Base-by-base conservation (phyloP, 2,329 filamentous ascomycete genomes). In the Aspergillus sp. region DNA sequence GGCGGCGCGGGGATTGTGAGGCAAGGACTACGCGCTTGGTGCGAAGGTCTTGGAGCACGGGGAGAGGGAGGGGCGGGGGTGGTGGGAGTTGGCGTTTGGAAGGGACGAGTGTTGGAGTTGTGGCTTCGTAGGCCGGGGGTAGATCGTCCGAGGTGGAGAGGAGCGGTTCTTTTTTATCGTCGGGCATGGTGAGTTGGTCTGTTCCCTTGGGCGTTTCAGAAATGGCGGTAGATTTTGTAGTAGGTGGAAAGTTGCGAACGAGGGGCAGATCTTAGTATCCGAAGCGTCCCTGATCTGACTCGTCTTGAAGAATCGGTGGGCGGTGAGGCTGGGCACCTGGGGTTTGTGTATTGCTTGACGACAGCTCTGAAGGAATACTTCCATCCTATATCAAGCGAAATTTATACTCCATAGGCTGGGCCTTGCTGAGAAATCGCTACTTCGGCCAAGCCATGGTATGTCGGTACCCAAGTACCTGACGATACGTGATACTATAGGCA, bases 11-110 rank as follows among this genome's bases (percentile, higher is more conserved):
- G 1, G 93, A 97, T 19, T 89, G 86, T 2, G 93, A 97, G 52
- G 95, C 95, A 27, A 99, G 87, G 65, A 99, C 90, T 5, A 96
- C 86, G 63, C 93, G 84, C 74, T 90, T 91, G 54, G 84, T 84
- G 69, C 89, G 87, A 63, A 99, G 84, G 68, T 88, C 81, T 67
- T 84, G 85, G 58, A 99, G 80, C 56, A 92, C 87, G 15, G 93
- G 93, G 17, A 98, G 82, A 60, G 91, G 83, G 61, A 98, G 84
- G 1, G 90, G 89, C 46, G 75, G 77, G 48, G 74, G 74, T 51
- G 73, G 72, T 49, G 73, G 74, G 27, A 75, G 72, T 45, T 60
- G 46, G 61, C 65, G 63, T 57, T 61, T 59, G 45, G 55, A 55
- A 24, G 57, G 64, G 54, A 55, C 54, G 56, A 58, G 15, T 33